phyloP scores from a whole-genome alignment of 495 filamentous ascomycete species.

The Daldinia grandis region DNA sequence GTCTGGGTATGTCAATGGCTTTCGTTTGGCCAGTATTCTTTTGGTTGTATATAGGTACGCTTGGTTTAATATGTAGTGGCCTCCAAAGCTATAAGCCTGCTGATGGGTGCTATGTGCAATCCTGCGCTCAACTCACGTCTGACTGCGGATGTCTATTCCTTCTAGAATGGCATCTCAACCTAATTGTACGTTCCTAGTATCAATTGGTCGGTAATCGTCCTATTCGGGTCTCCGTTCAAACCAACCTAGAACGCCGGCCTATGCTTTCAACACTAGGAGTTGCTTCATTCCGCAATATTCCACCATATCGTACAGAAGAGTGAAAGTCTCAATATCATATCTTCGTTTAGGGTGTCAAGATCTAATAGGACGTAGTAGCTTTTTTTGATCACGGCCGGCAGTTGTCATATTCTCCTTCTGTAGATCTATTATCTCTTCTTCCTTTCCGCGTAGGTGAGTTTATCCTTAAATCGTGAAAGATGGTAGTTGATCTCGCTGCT shows the following conservation, averaged over 20 bases:
- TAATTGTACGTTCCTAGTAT: conserved; percentile 23
- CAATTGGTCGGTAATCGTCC: conserved; percentile 4
- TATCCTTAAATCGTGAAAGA: conserved; percentile 83
- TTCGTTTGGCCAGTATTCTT: neutral
- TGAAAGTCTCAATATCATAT: neutral
- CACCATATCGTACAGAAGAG: conserved; percentile 32
- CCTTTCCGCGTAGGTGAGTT: conserved; percentile 77
- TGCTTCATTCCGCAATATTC: neutral
- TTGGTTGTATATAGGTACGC: neutral
- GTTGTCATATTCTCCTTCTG: neutral
- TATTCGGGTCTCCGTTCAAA: neutral
- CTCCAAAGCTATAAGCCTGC: neutral
- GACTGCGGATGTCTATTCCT: neutral
- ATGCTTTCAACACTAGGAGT: conserved; percentile 7
- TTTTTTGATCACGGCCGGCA: neutral
- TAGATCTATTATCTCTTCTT: conserved; percentile 58
- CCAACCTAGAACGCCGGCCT: conserved; percentile 27
- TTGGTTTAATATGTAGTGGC: neutral
- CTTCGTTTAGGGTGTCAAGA: neutral
- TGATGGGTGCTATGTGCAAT: neutral
- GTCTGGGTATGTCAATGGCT: neutral
- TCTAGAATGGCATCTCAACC: neutral
- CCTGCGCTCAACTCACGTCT: neutral
- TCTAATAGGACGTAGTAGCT: neutral
- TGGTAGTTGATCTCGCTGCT: conserved; percentile 97